Base-by-base conservation (phyloP, 192 early-diverging fungal genomes). In the Backusella parvicylindrica region DNA sequence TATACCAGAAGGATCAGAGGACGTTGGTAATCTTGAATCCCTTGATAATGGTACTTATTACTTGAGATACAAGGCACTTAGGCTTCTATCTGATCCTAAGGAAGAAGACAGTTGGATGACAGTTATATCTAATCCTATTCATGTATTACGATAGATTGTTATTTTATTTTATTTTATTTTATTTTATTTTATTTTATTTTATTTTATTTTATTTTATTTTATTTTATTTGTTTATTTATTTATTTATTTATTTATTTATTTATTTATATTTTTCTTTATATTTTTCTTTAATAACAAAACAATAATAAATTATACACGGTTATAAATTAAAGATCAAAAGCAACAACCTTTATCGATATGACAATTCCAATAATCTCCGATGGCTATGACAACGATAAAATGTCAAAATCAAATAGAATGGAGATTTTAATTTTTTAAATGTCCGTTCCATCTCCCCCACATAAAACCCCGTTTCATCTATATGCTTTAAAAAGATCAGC, bases 31-130 rank as follows among this genome's bases (percentile, higher is more conserved):
- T 16, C 30, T 47, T 2, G 36, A 70, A 26, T 16, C 49, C 35
- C 50, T 75, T 28, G 28, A 68, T 28, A 36, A 60, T 33, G 79
- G 79, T 1, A 63, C 63, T 32, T 81, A 81, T 64, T 64, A 73
- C 33, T 77, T 81, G 43, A 43, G 38, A 41, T 76, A 43, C 15
- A 72, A 64, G 31, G 81, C 77, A 40, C 74, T 82, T 6, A 78
- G 74, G 50, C 40, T 79, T 9, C 40, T 82, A 18, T 75, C 73
- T 53, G 75, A 82, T 69, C 77, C 77, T n/a, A 5, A 66, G 1
- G 21, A 40, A 28, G n/a, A 41, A 26, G 60, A 64, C 16, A 70
- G 68, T 38, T 77, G 76, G 76, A 32, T 66, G 33, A 72, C 64
- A 23, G 16, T 30, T 30, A 23, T 70, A 21, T 77, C 76, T 37